Conservation (phyloP, 768 basidiomycete genomes). For the Cubamyces lactineus region DNA sequence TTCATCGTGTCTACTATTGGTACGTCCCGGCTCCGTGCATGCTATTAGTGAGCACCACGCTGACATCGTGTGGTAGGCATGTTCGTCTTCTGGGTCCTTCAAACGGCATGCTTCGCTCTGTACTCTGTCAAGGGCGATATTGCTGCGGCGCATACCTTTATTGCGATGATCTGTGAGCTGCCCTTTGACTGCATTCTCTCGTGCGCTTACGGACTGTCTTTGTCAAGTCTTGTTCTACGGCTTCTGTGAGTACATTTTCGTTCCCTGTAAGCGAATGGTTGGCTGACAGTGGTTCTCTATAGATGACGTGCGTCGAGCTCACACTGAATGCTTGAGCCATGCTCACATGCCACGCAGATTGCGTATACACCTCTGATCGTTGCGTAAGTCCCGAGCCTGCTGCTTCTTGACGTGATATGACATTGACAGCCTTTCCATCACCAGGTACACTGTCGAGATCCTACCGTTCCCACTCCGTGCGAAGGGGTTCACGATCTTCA, state of each 20-base stretch:
- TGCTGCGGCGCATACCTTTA: slow-evolving; percentile 45
- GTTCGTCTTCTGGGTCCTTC: slow-evolving; percentile 44
- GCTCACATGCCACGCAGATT: slow-evolving; percentile 8
- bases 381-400: slow-evolving; percentile 11
- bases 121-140: slow-evolving; percentile 33
- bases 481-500: slow-evolving; percentile 51
- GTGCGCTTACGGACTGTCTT: neutral
- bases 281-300: neutral
- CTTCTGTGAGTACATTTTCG: slow-evolving; percentile 37
- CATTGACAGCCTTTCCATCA: neutral
- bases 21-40: slow-evolving; percentile 21
- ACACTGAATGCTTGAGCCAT: neutral
- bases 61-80: slow-evolving; percentile 33
- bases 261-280: neutral
- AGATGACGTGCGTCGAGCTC: slow-evolving; percentile 37
- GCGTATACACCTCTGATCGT: slow-evolving; percentile 32
- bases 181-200: neutral
- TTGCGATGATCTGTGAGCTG: slow-evolving; percentile 49
- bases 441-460: slow-evolving; percentile 53
- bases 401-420: neutral
- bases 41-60: too few species aligned
- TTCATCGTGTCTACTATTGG: slow-evolving; percentile 53
- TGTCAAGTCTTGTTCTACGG: slow-evolving; percentile 42
- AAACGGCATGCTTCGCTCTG: slow-evolving; percentile 41
- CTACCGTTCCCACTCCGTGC: slow-evolving; percentile 52